phyloP scores from a whole-genome alignment of 768 basidiomycete species.

The Kwoniella newhampshirensis region DNA sequence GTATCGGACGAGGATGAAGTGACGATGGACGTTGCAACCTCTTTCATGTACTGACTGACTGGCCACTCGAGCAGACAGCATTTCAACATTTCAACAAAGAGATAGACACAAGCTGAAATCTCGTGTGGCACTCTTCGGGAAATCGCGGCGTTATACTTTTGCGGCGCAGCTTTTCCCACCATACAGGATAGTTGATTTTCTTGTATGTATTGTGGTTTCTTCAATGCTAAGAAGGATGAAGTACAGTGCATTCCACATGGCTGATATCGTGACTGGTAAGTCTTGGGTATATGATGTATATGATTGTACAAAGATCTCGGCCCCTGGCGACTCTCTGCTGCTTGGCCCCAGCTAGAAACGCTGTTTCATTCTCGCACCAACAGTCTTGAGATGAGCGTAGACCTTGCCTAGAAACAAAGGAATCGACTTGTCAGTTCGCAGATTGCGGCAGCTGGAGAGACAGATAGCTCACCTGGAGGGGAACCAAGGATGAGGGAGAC shows the following conservation, averaged over 20 bases:
- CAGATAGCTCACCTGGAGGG: slow-evolving; percentile 82
- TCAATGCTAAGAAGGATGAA: too few relatives aligned
- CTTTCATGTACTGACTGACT: background rate
- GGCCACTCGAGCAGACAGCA: background rate
- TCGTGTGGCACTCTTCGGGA: slow-evolving; percentile 21
- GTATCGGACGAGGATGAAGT: too few relatives aligned
- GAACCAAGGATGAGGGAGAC: slow-evolving; percentile 93
- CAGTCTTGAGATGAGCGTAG: slow-evolving; percentile 81
- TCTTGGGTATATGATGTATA: background rate
- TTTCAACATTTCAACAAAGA: slow-evolving; percentile 14
- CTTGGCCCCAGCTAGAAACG: slow-evolving; percentile 60
- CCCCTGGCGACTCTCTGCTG: background rate
- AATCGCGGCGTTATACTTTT: slow-evolving; percentile 5
- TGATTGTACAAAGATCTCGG: background rate
- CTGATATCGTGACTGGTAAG: too few relatives aligned
- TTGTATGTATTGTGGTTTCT: too few relatives aligned
- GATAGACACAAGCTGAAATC: background rate
- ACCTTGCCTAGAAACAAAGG: slow-evolving; percentile 52
- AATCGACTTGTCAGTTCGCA: slow-evolving; percentile 7
- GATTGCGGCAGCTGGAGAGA: background rate
- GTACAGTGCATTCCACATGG: too few relatives aligned
- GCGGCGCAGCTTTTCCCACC: slow-evolving; percentile 7
- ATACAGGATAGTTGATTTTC: too few relatives aligned
- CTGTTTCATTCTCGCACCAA: slow-evolving; percentile 90
- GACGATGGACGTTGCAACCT: too few relatives aligned